A percentile compares a stretch with the other conserved stretches of the same genome.
Conservation (phyloP, 768 basidiomycete species). For the Termitomyces bulborhizus region DNA sequence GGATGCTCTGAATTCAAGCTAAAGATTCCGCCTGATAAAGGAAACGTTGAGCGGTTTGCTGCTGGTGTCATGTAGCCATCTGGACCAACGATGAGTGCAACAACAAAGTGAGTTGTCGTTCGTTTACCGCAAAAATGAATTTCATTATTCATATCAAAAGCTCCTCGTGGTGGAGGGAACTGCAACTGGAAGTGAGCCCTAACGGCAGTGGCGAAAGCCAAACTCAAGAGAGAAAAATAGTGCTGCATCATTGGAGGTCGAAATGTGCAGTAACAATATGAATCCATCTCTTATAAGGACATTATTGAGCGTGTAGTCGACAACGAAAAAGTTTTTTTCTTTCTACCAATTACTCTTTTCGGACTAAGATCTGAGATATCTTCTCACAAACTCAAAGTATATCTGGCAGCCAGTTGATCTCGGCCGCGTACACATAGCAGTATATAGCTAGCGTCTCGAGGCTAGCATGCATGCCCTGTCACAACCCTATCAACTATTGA, state of each 20-base stretch:
- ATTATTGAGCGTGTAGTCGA: too few relatives aligned
- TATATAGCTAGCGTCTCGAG: too few relatives aligned
- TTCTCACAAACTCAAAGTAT: too few relatives aligned
- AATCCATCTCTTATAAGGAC: background rate
- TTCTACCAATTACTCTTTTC: too few relatives aligned
- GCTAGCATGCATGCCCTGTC: too few relatives aligned
- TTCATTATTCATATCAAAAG: conserved; percentile 55
- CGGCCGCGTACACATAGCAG: too few relatives aligned
- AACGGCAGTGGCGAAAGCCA: conserved; percentile 35
- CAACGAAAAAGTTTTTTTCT: conserved; percentile 22
- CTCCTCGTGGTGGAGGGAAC: conserved; percentile 68
- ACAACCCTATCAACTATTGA: too few relatives aligned
- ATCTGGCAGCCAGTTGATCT: too few relatives aligned
- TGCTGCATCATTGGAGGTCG: conserved; percentile 6
- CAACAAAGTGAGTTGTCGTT: background rate
- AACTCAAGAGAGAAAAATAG: conserved; percentile 22
- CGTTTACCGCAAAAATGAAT: conserved; percentile 60
- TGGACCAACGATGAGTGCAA: conserved; percentile 19
- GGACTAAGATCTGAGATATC: background rate
- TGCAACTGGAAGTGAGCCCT: conserved; percentile 78
- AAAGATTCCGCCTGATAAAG: conserved; percentile 56
- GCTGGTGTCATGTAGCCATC: conserved; percentile 56
- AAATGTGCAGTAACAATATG: background rate
- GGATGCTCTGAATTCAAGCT: conserved; percentile 62
- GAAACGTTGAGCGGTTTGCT: conserved; percentile 62